Evolutionary conservation across 2,329 filamentous ascomycete genomes (phyloP).

Genomic region (Lasiodiplodia theobromae): DNA sequence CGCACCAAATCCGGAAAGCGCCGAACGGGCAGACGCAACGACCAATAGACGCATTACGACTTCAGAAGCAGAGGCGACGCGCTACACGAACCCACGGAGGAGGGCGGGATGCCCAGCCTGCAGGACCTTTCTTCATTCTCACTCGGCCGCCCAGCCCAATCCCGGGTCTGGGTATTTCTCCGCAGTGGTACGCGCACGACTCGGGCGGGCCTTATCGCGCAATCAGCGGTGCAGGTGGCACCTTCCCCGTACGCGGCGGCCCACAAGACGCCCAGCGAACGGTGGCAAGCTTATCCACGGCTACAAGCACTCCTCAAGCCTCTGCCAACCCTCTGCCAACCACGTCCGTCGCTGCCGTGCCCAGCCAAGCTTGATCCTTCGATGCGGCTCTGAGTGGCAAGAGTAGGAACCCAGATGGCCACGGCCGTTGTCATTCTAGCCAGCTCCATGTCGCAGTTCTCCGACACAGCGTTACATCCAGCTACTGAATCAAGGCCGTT

Average conservation of each 20-base stretch:
- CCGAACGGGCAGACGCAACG: not conserved
- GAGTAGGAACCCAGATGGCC: not conserved
- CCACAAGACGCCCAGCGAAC: constrained; percentile 10
- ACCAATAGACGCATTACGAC: not conserved
- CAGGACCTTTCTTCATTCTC: not conserved
- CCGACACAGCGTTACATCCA: constrained; percentile 6
- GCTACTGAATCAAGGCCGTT: not conserved
- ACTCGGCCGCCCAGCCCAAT: not conserved
- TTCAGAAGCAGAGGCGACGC: not conserved
- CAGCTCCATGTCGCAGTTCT: not conserved
- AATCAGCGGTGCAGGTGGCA: constrained; percentile 2
- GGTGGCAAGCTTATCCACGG: not conserved
- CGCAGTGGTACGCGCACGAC: not conserved
- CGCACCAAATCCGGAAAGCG: not conserved
- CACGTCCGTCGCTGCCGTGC: not conserved
- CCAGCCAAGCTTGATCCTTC: constrained; percentile 12
- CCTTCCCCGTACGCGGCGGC: constrained; percentile 8
- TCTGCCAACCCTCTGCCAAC: not conserved
- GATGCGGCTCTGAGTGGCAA: not conserved
- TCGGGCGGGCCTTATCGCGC: constrained; percentile 15
- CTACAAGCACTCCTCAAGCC: constrained; percentile 21
- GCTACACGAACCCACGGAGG: not conserved
- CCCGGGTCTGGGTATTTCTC: not conserved
- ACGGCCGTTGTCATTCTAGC: not conserved
- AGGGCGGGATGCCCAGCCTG: not conserved